A percentile compares a stretch with the other conserved stretches of the same genome.
These are phyloP conservation scores for Agapanthus africanus DNA, from an alignment of 106 monocot genomes.

Conservation along the genomic window DNA sequence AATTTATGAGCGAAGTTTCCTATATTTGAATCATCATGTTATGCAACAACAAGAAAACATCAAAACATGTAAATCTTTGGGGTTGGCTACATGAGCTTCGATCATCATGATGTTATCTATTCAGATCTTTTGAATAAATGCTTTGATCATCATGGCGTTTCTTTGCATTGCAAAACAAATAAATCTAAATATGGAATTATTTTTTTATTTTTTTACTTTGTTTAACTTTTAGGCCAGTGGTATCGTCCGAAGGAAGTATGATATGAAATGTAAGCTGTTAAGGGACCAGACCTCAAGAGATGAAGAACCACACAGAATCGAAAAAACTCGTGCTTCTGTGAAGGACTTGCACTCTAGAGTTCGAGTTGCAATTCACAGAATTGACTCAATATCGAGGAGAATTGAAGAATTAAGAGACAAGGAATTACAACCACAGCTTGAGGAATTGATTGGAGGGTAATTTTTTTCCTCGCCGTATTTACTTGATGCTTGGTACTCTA, in stretches of 20 bases:
- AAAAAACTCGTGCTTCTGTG: conserved; percentile 75
- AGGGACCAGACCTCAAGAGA: conserved; percentile 60
- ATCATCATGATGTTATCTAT: neutral
- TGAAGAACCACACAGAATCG: conserved; percentile 47
- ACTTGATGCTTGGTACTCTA: neutral
- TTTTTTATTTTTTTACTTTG: neutral
- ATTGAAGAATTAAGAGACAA: conserved; percentile 87
- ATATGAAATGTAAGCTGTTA: conserved; percentile 65
- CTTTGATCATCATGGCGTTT: neutral
- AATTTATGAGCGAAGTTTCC: neutral
- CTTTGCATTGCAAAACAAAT: neutral
- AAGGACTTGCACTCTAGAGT: conserved; percentile 94
- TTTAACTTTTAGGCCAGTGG: conserved; percentile 79
- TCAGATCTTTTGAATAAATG: neutral
- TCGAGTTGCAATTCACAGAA: conserved; percentile 82
- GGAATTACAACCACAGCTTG: conserved; percentile 93
- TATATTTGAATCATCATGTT: neutral
- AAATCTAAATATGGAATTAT: neutral
- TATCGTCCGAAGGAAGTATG: conserved; percentile 73
- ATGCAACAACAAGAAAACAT: neutral
- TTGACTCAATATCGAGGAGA: conserved; percentile 74
- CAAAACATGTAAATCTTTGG: neutral
- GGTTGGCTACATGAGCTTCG: neutral
- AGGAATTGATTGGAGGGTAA: conserved; percentile 93
- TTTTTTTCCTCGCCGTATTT: conserved; percentile 3